phyloP scores from a whole-genome alignment of 495 filamentous ascomycete genomes.

The Tuber microsphaerosporum region DNA sequence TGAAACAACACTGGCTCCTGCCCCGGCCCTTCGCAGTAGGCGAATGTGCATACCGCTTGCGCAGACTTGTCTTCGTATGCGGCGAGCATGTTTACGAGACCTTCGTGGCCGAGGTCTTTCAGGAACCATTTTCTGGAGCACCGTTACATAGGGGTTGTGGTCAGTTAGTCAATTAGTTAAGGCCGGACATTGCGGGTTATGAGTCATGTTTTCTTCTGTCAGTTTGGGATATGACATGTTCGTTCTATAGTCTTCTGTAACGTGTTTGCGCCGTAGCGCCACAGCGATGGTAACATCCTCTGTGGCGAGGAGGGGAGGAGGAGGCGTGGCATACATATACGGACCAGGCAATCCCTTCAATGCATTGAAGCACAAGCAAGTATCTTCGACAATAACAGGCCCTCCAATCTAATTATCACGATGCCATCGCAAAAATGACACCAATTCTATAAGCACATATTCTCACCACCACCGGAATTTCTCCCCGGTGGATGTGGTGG shows the following conservation, averaged over 20 bases:
- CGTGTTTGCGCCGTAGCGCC: background rate
- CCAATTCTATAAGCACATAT: background rate
- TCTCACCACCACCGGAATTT: background rate
- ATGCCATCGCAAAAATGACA: slow-evolving; percentile 10
- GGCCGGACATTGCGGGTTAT: slow-evolving; percentile 3
- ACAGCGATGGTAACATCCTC: background rate
- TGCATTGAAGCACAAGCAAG: slow-evolving; percentile 84
- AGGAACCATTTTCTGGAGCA: slow-evolving; percentile 52
- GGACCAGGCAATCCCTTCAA: slow-evolving; percentile 86
- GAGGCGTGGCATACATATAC: slow-evolving; percentile 68
- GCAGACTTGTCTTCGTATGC: slow-evolving; percentile 84
- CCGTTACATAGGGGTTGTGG: background rate
- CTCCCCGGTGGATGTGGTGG: background rate
- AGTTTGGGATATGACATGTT: background rate
- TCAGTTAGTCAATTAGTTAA: background rate
- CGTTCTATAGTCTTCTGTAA: background rate
- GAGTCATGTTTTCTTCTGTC: background rate
- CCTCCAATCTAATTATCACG: slow-evolving; percentile 56
- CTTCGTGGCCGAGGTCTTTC: slow-evolving; percentile 66
- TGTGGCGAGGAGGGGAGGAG: background rate
- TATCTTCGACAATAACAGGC: slow-evolving; percentile 92
- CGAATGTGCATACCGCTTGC: slow-evolving; percentile 93
- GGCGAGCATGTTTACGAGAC: slow-evolving; percentile 83
- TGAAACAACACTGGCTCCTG: slow-evolving; percentile 84
- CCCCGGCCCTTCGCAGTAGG: slow-evolving; percentile 76